These are phyloP conservation scores for Leccinellum albellum DNA, from an alignment of 768 basidiomycete species.

Conservation along the genomic window DNA sequence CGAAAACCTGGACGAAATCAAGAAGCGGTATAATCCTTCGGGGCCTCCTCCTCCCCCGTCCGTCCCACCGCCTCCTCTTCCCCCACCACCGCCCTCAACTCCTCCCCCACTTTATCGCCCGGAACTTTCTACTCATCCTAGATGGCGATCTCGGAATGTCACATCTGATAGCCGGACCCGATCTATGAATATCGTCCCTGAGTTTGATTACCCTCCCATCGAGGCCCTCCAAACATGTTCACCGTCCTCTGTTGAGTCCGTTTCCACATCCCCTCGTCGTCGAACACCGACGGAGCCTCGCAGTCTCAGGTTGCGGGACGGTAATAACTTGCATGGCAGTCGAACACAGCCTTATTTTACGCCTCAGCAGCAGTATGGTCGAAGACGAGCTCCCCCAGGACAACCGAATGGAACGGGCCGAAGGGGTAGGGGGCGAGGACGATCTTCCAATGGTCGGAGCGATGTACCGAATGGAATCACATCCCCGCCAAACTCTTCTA, in stretches of 20 bases:
- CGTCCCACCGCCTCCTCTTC: neutral
- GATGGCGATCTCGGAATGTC: constrained; percentile 13
- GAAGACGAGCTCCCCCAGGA: constrained; percentile 1
- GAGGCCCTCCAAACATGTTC: constrained; percentile 11
- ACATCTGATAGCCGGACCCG: neutral
- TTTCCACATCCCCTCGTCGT: neutral
- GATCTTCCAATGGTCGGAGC: neutral
- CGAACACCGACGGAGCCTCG: constrained; percentile 12
- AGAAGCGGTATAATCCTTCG: constrained; percentile 2
- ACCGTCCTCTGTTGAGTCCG: constrained; percentile 8
- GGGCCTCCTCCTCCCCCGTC: neutral
- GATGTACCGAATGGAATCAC: neutral
- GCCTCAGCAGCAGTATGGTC: constrained; percentile 1
- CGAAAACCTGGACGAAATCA: constrained; percentile 12
- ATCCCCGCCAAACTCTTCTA: neutral
- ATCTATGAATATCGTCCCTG: neutral
- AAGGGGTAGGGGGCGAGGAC: neutral
- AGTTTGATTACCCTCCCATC: constrained; percentile 14
- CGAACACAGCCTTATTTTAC: neutral
- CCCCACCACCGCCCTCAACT: neutral
- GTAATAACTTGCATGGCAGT: neutral
- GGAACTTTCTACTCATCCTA: constrained; percentile 12
- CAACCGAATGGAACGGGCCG: constrained; percentile 1
- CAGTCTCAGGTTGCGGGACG: neutral
- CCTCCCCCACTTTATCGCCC: neutral